Percentiles rank a stretch among this genome's conserved stretches.
Conservation (phyloP, 2,329 filamentous ascomycete genomes). For the Emericellopsis atlantica region DNA sequence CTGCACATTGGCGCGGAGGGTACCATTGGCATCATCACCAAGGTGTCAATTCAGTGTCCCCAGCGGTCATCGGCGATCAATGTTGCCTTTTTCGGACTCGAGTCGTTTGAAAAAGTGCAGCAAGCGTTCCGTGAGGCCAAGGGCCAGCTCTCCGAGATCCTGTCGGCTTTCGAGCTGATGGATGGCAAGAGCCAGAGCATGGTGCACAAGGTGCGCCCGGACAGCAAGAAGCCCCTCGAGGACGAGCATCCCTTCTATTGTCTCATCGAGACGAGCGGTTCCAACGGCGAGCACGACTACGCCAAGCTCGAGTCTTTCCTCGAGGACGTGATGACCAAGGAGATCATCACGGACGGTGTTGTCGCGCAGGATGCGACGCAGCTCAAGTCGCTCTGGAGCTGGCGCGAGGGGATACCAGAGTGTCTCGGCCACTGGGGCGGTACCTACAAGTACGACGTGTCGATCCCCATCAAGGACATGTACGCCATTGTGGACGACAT, state of each 20-base stretch:
- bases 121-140: constrained; percentile 82
- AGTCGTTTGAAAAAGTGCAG: constrained; percentile 83
- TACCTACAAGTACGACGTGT: constrained; percentile 97
- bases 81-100: constrained; percentile 85
- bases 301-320: constrained; percentile 86
- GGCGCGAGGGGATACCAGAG: constrained; percentile 89
- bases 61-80: constrained; percentile 81
- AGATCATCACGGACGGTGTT: constrained; percentile 80
- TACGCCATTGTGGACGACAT: constrained; percentile 85
- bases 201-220: constrained; percentile 61
- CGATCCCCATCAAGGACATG: constrained; percentile 77
- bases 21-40: constrained; percentile 89
- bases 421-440: constrained; percentile 81
- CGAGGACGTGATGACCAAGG: constrained; percentile 80
- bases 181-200: constrained; percentile 71
- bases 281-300: constrained; percentile 84
- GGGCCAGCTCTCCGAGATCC: constrained; percentile 79
- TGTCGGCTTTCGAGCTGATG: constrained; percentile 98
- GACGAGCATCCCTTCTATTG: constrained; percentile 88
- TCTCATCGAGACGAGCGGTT: constrained; percentile 90
- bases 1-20: constrained; percentile 93
- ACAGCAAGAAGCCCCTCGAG: constrained; percentile 64
- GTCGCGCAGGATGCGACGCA: constrained; percentile 92
- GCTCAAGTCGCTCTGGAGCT: constrained; percentile 72
- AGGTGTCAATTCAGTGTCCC: constrained; percentile 77